Base-by-base conservation (phyloP, 2,329 filamentous ascomycete genomes). In the Rhynchosporium agropyri region DNA sequence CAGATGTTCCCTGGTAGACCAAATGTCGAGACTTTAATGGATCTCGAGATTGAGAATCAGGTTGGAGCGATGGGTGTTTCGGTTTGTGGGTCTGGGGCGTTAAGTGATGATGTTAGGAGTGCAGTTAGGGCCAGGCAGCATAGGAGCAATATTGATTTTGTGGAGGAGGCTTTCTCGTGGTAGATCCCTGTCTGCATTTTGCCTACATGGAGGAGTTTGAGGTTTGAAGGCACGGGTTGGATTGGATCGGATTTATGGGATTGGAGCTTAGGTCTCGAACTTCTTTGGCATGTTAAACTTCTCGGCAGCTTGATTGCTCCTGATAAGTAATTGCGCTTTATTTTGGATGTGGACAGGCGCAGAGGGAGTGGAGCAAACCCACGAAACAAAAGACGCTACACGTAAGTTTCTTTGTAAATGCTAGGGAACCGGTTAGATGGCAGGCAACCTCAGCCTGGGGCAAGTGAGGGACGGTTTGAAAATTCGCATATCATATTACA, bases 1-100 rank as follows among this genome's bases (percentile, higher is more conserved):
- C 89, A 92, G 74, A 93, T 93, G 90, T 92, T 92, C 80, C 90
- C 90, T 4, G 90, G 90, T 15, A 82, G 89, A 69, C 89, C 89
- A 20, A 91, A 92, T 74, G 86, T 91, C 58, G 83, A 88, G 67
- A 89, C 88, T 0, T 79, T 93, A 15, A 79, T 93, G 64, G 83
- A 87, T 61, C 85, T 87, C 71, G 89, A 92, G 79, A 87, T 91
- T 79, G 86, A 90, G 77, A 83, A 85, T 71, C 89, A 90, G 71
- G 79, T 92, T 55, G 89, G 89, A 63, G 86, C 89, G 36, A 87
- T 91, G 79, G 89, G 85, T 40, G 87, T 93, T 13, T 84, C 83
- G 15, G 89, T 92, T 2, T 93, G 90, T 71, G 90, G 90, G 13
- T 88, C 88, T 3, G 90, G 90, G 58, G 82, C 84, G 10, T 79